Conservation (phyloP, 2,329 filamentous ascomycete genomes). For the Trichoderma arundinaceum region DNA sequence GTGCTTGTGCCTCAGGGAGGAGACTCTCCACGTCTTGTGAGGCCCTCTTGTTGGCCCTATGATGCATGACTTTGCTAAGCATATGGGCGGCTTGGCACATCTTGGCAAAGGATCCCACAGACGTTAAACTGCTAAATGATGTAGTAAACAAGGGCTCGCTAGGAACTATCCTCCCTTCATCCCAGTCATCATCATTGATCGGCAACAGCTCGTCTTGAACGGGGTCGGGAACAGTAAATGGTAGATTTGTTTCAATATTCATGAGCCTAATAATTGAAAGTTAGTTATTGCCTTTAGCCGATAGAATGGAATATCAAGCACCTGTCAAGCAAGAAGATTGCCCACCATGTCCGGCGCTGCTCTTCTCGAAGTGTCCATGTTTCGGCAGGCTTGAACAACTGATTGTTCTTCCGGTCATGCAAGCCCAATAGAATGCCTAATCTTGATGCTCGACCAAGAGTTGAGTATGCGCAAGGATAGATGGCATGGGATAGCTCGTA, state of each 20-base stretch:
- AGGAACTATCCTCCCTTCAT: constrained; percentile 19
- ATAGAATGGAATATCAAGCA: background rate
- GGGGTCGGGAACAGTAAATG: constrained; percentile 7
- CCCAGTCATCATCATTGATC: constrained; percentile 24
- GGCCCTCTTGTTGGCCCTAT: constrained; percentile 6
- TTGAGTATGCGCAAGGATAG: constrained; percentile 12
- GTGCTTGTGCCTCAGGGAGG: constrained; percentile 12
- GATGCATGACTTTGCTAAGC: constrained; percentile 17
- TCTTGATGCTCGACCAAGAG: constrained; percentile 21
- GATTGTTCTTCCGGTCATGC: constrained; percentile 20
- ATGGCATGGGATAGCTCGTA: constrained; percentile 23
- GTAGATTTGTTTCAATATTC: constrained; percentile 25
- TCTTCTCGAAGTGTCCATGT: constrained; percentile 26
- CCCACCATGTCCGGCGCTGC: constrained; percentile 25
- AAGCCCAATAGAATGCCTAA: constrained; percentile 6
- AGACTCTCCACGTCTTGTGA: constrained; percentile 13
- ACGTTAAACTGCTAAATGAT: constrained; percentile 17
- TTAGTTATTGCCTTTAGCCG: background rate
- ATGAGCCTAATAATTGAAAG: background rate
- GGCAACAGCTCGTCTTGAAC: constrained; percentile 17
- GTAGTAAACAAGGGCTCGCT: constrained; percentile 22
- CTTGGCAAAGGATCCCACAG: constrained; percentile 20
- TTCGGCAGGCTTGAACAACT: constrained; percentile 15
- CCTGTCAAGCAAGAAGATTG: constrained; percentile 20
- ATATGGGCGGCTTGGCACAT: constrained; percentile 25